Conservation (phyloP, 257 asterid genomes). For the Gentiana straminea region DNA sequence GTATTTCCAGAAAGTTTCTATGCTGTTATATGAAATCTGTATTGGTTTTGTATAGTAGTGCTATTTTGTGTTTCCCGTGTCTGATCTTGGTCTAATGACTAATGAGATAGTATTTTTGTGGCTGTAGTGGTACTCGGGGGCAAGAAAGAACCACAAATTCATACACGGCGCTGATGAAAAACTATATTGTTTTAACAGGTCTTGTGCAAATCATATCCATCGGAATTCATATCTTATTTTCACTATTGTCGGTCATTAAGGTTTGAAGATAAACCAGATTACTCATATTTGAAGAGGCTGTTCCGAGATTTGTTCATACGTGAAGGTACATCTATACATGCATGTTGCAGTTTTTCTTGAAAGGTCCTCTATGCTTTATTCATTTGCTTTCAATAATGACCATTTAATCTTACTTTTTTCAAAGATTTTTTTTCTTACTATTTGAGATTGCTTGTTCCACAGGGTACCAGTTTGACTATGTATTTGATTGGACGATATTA, state of each 20-base stretch:
- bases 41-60: too few species aligned
- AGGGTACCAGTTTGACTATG: slow-evolving; percentile 96
- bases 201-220: slow-evolving; percentile 78
- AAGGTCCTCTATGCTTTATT: not conserved
- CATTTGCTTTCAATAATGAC: slow-evolving; percentile 1
- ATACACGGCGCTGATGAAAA: not conserved
- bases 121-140: too few species aligned
- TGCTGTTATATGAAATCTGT: too few species aligned
- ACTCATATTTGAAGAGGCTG: slow-evolving; percentile 86
- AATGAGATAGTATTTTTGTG: too few species aligned
- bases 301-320: slow-evolving; percentile 92
- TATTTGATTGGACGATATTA: slow-evolving; percentile 92
- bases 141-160: not conserved
- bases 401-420: slow-evolving; percentile 2
- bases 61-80: too few species aligned
- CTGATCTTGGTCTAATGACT: too few species aligned
- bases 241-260: slow-evolving; percentile 88
- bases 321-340: slow-evolving; percentile 44
- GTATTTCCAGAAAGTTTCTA: too few species aligned
- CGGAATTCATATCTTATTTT: slow-evolving; percentile 85
- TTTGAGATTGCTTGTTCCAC: slow-evolving; percentile 17
- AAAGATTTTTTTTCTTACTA: slow-evolving; percentile 4
- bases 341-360: not conserved
- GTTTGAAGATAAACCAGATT: slow-evolving; percentile 88
- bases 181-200: slow-evolving; percentile 35